Base-by-base conservation (phyloP, 345 rosid species). In the Linum lewisii region DNA sequence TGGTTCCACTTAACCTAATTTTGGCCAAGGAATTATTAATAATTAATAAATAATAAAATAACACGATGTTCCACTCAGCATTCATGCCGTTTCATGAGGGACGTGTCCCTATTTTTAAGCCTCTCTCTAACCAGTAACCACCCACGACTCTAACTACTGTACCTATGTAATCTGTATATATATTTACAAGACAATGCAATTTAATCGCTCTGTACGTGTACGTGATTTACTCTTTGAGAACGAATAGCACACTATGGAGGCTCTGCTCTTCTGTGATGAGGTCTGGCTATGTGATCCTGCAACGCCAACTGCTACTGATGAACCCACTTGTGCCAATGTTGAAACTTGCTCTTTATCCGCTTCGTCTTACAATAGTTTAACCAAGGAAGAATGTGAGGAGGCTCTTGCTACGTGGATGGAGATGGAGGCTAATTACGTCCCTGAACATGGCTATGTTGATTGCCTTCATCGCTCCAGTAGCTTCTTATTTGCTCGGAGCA, bases 21-120 rank as follows among this genome's bases (percentile, higher is more conserved):
- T 2, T 2, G 16, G 45, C 45, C 45, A 9, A 42, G 47, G 10
- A 34, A 34, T 11, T 34, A 34, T 11, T 42, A 42, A 42, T 11
- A 16, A 11, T 11, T 34, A 42, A 42, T 11, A 29, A 29, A 29
- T n/a, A 29, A 4, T 4, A 29, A 16, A 11, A 42, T 42, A 3
- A 11, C 47, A 42, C 4, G 4, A 11, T 16, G 13, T 42, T 42
- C 18, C 57, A 25, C 6, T 20, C 53, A 58, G 86, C 87, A 86
- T 86, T 84, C 83, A 83, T 84, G 85, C 61, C 87, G 1, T 63
- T 77, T 86, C 90, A 86, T 84, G 87, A 62, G 86, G 77, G 69
- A 67, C 77, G 81, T 70, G 74, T 68, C 69, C 72, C 67, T 51
- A 66, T 38, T 72, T 77, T 78, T 71, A 76, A 59, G 16, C 67